Base-by-base conservation (phyloP, 257 asterid genomes). In the Linderniella brevidens region DNA sequence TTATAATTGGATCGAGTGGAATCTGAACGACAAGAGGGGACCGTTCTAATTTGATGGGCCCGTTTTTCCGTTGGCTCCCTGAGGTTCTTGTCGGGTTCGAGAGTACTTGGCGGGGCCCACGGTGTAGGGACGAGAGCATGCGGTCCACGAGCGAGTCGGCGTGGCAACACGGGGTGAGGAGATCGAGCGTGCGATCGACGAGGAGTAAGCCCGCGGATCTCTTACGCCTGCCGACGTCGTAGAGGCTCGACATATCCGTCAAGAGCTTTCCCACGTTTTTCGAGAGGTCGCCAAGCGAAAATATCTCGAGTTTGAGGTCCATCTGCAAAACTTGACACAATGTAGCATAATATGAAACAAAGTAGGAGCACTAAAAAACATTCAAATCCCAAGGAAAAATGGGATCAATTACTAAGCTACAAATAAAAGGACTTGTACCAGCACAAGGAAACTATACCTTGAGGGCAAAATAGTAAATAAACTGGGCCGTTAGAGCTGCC, bases 271-370 rank as follows among this genome's bases (percentile, higher is more conserved):
- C 99, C 54, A 81, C 86, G 56, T 73, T 73, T 73, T 77, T 81
- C 32, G 99, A 90, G 64, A 77, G 54, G 71, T 85, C 93, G 54
- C 99, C 96, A 61, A 85, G 79, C 61, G 99, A 90, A 77, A 81
- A 90, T 66, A 90, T 81, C 68, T 90, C 99, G 46, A 90, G 74
- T 75, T 85, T 90, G 70, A 90, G 75, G 71, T 90, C 99, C 99
- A 90, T 81, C 99, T 90, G 77, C 92, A 81, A 58, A 57, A 60
- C 64, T 61, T 47, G 60, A 56, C 45, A 52, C 44, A 57, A 66
- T 14, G 52, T 41, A 10, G 46, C 13, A 57, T 49, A 53, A 14
- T 11, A 37, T 42, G 49, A n/a, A 3, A 43, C 46, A 59, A 20
- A 17, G 38, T n/a, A 49, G 13, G 5, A 45, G 8, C 16, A 15